Conservation (phyloP, 805 yeast species). For the Starmera dryadoides region DNA sequence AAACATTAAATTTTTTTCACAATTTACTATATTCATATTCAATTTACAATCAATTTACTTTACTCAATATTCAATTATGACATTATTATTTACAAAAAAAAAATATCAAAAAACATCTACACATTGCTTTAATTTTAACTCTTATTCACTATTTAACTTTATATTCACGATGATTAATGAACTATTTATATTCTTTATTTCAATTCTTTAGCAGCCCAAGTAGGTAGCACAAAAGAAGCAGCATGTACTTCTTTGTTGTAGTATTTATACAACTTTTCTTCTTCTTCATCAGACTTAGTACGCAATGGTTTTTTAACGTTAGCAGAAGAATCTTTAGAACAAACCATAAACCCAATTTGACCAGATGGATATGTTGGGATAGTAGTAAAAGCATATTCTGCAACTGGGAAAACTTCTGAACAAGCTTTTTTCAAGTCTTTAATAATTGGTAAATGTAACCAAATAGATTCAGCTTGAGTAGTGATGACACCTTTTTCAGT, state of each 20-base stretch:
- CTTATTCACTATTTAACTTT: too few species aligned
- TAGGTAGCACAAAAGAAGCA: conserved; percentile 89
- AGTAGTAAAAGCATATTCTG: conserved; percentile 83
- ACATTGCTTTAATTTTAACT: too few species aligned
- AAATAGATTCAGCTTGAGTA: conserved; percentile 93
- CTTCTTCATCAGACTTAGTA: conserved; percentile 53
- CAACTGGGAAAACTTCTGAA: conserved; percentile 80
- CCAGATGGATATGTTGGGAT: conserved; percentile 98
- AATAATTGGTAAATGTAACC: conserved; percentile 85
- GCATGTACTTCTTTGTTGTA: conserved; percentile 79
- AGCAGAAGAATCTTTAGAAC: conserved; percentile 65
- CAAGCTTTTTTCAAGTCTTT: conserved; percentile 78
- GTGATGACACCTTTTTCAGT: conserved; percentile 88
- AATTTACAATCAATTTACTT: too few species aligned
- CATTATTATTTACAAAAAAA: too few species aligned
- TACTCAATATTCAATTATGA: too few species aligned
- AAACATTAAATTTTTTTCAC: too few species aligned
- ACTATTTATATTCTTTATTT: conserved; percentile 7
- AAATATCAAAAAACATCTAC: too few species aligned
- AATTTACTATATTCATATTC: too few species aligned
- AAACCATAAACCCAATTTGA: conserved; percentile 96
- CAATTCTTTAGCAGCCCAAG: conserved; percentile 65
- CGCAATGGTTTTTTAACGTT: conserved; percentile 67
- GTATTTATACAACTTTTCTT: conserved; percentile 62
- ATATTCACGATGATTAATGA: too few species aligned